phyloP scores from a whole-genome alignment of 257 asterid genomes.

The Agastache rugosa region DNA sequence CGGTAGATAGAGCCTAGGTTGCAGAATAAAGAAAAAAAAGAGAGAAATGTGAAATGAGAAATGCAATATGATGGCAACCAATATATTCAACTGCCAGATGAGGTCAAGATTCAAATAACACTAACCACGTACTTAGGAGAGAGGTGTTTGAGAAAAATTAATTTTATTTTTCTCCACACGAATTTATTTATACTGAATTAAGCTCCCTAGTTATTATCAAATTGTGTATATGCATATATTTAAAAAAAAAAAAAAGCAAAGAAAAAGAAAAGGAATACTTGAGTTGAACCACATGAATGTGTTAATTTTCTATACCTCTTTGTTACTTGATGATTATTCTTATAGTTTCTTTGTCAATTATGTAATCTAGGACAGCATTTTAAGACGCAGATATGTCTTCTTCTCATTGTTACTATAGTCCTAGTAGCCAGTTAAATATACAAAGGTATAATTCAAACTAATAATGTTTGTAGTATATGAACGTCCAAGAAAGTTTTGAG shows the following conservation, averaged over 20 bases:
- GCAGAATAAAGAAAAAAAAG: background rate
- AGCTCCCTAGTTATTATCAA: background rate
- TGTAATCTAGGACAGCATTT: background rate
- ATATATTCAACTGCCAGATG: background rate
- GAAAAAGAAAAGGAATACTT: background rate
- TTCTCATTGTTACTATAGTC: background rate
- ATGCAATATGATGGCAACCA: conserved; percentile 11
- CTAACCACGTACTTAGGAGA: background rate
- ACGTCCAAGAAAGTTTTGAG: background rate
- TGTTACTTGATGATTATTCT: background rate
- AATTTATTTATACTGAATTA: background rate
- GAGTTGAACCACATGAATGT: background rate
- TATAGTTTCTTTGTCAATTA: background rate
- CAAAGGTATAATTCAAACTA: background rate
- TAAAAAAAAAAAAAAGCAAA: background rate
- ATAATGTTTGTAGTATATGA: background rate
- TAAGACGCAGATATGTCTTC: background rate
- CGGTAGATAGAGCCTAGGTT: background rate
- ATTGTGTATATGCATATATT: background rate
- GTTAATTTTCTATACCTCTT: background rate
- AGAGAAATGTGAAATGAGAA: background rate
- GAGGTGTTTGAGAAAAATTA: background rate
- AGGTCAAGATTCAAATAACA: conserved; percentile 1
- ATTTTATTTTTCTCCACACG: background rate
- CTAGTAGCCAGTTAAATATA: conserved; percentile 3